Base-by-base conservation (phyloP, 2,329 filamentous ascomycete species). In the Colletotrichum agaves region DNA sequence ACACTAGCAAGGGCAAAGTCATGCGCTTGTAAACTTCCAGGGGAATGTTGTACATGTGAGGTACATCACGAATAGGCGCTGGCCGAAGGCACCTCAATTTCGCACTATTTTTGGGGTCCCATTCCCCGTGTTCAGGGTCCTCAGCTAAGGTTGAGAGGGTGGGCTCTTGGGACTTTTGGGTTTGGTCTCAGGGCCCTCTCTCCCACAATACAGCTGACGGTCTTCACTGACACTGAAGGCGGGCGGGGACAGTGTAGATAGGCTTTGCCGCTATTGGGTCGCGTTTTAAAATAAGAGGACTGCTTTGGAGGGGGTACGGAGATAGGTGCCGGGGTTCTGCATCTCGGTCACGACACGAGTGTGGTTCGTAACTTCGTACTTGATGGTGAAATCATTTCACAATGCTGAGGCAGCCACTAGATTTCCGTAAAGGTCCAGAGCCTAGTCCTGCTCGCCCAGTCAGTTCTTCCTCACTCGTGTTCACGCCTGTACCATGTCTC, bases 251-350 rank as follows among this genome's bases (percentile, higher is more conserved):
- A n/a, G 19, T 33, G 44, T 19, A n/a, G 13, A 61, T 39, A 59
- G 63, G 63, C 61, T 39, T 63, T 67, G 61, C 60, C 60, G 61
- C 59, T 61, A 63, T 63, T 64, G 63, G 63, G 52, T 52, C 59
- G 59, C 23, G 50, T 57, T 67, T 63, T 63, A 46, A 67, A 63
- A 67, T 67, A 67, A 67, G 64, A 64, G 53, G 64, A 63, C 46
- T 60, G 59, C 23, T 57, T 43, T 67, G 37, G 60, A 55, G 63
- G 44, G 56, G 33, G 62, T 4, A 50, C 23, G 35, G 53, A 37
- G 53, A 63, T 61, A 35, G 58, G 50, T 37, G 31, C 46, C 27
- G 47, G 15, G 35, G 21, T 10, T 15, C 15, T 23, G 33, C 33
- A 39, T 56, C 37, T 39, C 33, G 35, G n/a, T 59, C 41, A 47